A percentile compares a stretch with the other conserved stretches of the same genome.
These are phyloP conservation scores for Podospora didyma DNA, from an alignment of 495 filamentous ascomycete genomes.

Conservation along the genomic window DNA sequence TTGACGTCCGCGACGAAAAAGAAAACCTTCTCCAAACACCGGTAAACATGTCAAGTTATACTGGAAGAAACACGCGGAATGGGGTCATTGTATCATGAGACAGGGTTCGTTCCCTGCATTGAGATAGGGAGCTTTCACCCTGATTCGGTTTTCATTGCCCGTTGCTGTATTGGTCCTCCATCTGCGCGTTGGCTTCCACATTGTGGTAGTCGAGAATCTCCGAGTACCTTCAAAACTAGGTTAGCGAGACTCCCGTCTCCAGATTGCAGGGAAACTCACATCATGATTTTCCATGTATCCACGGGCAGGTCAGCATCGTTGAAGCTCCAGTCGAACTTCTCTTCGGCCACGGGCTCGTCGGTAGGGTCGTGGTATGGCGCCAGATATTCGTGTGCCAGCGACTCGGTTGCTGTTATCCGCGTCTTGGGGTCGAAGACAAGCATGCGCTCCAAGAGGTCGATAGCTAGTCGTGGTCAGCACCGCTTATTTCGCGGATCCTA, in stretches of 20 bases:
- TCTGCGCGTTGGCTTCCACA: conserved; percentile 57
- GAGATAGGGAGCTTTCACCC: not conserved
- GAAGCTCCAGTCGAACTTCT: conserved; percentile 99
- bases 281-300: conserved; percentile 99
- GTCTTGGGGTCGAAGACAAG: conserved; percentile 95
- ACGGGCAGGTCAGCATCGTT: conserved; percentile 97
- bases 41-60: conserved; percentile 3
- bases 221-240: conserved; percentile 64
- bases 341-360: conserved; percentile 91
- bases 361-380: conserved; percentile 95
- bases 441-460: conserved; percentile 94
- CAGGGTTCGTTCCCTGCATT: conserved; percentile 7
- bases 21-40: conserved; percentile 7
- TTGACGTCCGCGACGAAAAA: conserved; percentile 2
- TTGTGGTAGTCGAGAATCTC: conserved; percentile 99
- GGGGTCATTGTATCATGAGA: conserved; percentile 17
- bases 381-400: conserved; percentile 87
- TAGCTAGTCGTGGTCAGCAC: conserved; percentile 51
- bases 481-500: not conserved
- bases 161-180: conserved; percentile 33
- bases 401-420: conserved; percentile 78
- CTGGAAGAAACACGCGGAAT: conserved; percentile 12
- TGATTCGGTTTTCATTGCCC: conserved; percentile 30
- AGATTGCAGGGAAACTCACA: conserved; percentile 53
- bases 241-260: not conserved